Base-by-base conservation (phyloP, 2,329 filamentous ascomycete genomes). In the Botrytis medusae region DNA sequence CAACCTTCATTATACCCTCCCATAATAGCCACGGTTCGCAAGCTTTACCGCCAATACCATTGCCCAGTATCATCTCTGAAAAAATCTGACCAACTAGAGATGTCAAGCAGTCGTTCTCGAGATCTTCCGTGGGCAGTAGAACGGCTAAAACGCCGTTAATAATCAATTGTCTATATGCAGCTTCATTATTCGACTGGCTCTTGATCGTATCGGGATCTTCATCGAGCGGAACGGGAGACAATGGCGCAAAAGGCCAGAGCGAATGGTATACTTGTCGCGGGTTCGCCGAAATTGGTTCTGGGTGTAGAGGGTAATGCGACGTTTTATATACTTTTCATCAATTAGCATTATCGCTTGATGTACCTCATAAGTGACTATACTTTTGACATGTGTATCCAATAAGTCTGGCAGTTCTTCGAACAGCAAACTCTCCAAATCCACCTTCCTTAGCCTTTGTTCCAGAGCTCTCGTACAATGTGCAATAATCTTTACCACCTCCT, bases 11-110 rank as follows among this genome's bases (percentile, higher is more conserved):
- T 75, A 97, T 88, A 73, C 89, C 87, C 81, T 97, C 94, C 89
- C 92, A 97, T 77, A 98, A 83, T 79, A 98, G 88, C 93, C 93
- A 97, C 37, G 93, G 93, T 83, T 98, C 91, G 77, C 92, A 94
- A 59, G 92, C 87, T 81, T 92, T 97, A 79, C 91, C 92, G 78
- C 91, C 90, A 78, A 98, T 86, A 73, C 92, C 88, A 78, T 93
- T 94, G 75, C 93, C 93, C 76, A 99, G 86, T 75, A 98, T 93
- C 81, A 97, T 90, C 82, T 98, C 94, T 10, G 94, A 93, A 75
- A 98, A 87, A 76, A 98, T 92, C 83, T 98, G 94, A 72, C 91
- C 90, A 75, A 98, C 92, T 75, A 99, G 86, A 51, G 93, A 88
- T 73, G 93, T 92, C 79, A 98, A 86, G 81, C 93, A 97, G 71